Conservation (phyloP, 1,139 yeast species). For the Waltiozyma sp. region DNA sequence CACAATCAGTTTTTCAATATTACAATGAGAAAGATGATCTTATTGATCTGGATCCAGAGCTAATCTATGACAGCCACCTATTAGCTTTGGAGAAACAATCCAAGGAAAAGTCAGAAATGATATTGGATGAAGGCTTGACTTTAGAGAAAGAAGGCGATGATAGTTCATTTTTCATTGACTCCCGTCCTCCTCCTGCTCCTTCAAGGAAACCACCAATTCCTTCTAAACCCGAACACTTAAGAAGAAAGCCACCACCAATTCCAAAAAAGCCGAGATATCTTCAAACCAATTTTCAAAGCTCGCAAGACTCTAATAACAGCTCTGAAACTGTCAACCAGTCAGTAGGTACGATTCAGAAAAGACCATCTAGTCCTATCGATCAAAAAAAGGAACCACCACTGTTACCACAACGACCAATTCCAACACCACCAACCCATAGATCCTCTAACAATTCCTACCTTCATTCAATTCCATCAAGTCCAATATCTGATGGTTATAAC, state of each 20-base stretch:
- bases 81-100: conserved; percentile 7
- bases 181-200: not conserved
- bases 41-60: conserved; percentile 18
- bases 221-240: conserved; percentile 7
- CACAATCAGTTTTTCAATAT: not conserved
- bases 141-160: conserved; percentile 13
- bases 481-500: not conserved
- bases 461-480: conserved; percentile 4
- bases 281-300: conserved; percentile 4
- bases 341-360: conserved; percentile 4
- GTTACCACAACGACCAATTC: conserved; percentile 16
- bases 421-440: conserved; percentile 12
- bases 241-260: conserved; percentile 12
- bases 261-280: conserved; percentile 12
- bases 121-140: conserved; percentile 7
- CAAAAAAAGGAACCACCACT: conserved; percentile 15
- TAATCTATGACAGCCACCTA: conserved; percentile 6
- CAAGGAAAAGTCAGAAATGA: conserved; percentile 5
- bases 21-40: conserved; percentile 16
- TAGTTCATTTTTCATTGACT: conserved; percentile 9
- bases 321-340: not conserved
- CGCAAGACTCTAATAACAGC: conserved; percentile 1
- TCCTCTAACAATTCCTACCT: conserved; percentile 3
- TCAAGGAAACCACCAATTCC: conserved; percentile 4
- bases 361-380: conserved; percentile 15